Evolutionary conservation across 108 stramenopile species (phyloP).

Genomic region (Pseudonitzschia multistriata): DNA sequence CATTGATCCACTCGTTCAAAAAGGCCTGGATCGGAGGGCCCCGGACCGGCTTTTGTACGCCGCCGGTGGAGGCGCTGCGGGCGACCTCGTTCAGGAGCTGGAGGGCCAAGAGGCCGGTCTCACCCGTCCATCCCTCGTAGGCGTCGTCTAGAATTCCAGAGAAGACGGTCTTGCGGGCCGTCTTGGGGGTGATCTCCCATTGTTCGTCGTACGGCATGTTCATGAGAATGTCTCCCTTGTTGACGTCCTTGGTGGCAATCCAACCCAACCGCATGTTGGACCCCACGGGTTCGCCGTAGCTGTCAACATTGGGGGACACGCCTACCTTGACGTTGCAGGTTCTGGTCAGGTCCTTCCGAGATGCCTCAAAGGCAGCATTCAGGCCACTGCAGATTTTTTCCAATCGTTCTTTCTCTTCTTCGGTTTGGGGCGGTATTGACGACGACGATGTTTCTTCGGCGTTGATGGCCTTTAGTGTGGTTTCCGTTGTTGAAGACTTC

Average conservation of each 20-base stretch:
- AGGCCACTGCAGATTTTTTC: conserved; percentile 3
- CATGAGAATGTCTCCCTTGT: conserved; percentile 51
- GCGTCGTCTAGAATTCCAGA: conserved; percentile 51
- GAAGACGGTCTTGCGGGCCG: conserved; percentile 55
- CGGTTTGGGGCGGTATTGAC: neutral
- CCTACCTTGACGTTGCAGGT: conserved; percentile 45
- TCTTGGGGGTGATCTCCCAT: conserved; percentile 45
- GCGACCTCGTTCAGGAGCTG: conserved; percentile 75
- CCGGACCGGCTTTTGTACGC: conserved; percentile 39
- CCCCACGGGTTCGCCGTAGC: neutral
- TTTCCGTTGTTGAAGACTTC: neutral
- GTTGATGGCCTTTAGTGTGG: neutral
- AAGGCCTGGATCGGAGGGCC: conserved; percentile 39
- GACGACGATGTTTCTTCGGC: neutral
- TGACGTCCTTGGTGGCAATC: conserved; percentile 54
- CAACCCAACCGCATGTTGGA: conserved; percentile 54
- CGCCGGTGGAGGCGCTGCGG: conserved; percentile 20
- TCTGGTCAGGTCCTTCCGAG: conserved; percentile 32
- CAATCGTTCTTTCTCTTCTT: neutral
- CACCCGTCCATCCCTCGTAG: conserved; percentile 87
- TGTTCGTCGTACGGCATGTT: conserved; percentile 62
- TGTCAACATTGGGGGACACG: neutral
- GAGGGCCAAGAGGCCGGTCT: conserved; percentile 74
- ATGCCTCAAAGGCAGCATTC: conserved; percentile 16
- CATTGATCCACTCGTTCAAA: conserved; percentile 56